Evolutionary conservation across 2,329 filamentous ascomycete species (phyloP).

Genomic region (Trichoderma endophyticum): DNA sequence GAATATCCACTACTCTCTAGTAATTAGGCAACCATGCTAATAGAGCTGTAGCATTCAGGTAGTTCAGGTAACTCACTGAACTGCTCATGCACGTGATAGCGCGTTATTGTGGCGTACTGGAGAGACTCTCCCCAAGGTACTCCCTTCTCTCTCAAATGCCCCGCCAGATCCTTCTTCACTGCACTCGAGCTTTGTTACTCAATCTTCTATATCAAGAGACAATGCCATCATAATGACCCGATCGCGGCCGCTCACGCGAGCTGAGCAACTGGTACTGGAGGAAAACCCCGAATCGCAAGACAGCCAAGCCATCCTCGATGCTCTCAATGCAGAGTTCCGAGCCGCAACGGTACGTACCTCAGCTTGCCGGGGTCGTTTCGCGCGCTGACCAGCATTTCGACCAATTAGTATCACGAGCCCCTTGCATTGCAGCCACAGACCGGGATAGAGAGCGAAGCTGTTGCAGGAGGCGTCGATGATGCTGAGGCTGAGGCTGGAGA

Average conservation of each 20-base stretch:
- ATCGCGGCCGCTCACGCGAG: conserved; percentile 28
- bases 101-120: conserved; percentile 24
- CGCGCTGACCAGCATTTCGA: neutral
- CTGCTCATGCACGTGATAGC: conserved; percentile 28
- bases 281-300: conserved; percentile 42
- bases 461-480: neutral
- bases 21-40: neutral
- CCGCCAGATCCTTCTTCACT: neutral
- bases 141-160: neutral
- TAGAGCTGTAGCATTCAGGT: neutral
- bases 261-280: conserved; percentile 28
- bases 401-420: conserved; percentile 9
- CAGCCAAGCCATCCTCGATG: conserved; percentile 41
- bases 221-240: conserved; percentile 29
- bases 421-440: conserved; percentile 9
- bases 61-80: neutral
- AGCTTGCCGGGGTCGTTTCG: neutral
- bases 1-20: neutral
- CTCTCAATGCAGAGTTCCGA: conserved; percentile 39
- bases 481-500: neutral
- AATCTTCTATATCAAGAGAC: conserved; percentile 17
- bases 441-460: neutral
- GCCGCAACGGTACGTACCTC: conserved; percentile 24
- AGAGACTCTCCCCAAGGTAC: neutral
- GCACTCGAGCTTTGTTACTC: neutral